Conservation (phyloP, 805 yeast genomes). For the Wickerhamiella kurtzmanii region DNA sequence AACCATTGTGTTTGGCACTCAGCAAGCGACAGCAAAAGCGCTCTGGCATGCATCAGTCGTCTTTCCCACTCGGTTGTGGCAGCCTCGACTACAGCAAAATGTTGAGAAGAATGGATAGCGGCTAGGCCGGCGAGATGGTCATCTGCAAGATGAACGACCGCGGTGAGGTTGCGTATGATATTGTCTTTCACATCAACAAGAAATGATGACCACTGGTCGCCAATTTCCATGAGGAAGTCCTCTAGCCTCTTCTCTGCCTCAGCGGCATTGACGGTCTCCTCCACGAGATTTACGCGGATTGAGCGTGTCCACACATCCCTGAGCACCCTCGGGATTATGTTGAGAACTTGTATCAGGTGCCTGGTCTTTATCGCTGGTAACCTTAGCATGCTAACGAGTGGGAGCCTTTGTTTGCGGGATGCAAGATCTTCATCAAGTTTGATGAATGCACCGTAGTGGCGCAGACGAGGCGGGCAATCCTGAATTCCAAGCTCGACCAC, state of each 20-base stretch:
- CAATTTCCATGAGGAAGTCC: conserved; percentile 38
- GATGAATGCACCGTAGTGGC: conserved; percentile 59
- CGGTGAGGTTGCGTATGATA: conserved; percentile 57
- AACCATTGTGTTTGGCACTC: conserved; percentile 86
- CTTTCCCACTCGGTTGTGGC: conserved; percentile 43
- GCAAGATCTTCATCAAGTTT: conserved; percentile 38
- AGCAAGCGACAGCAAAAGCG: conserved; percentile 55
- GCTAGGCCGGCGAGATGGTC: conserved; percentile 49
- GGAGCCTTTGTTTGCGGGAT: conserved; percentile 23
- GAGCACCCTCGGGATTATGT: conserved; percentile 24
- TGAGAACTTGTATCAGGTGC: conserved; percentile 50
- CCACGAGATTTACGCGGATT: conserved; percentile 36
- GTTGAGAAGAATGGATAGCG: conserved; percentile 61
- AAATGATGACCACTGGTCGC: conserved; percentile 40
- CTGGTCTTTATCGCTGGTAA: conserved; percentile 37
- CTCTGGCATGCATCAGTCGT: conserved; percentile 37
- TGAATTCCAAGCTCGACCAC: conserved; percentile 29
- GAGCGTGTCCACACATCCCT: conserved; percentile 43
- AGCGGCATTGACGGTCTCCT: conserved; percentile 45
- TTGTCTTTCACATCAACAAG: conserved; percentile 40
- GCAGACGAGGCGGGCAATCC: conserved; percentile 41
- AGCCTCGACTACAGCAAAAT: conserved; percentile 45
- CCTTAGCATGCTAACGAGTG: conserved; percentile 19
- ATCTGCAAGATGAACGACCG: conserved; percentile 40
- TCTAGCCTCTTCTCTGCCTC: conserved; percentile 59